Conservation (phyloP, 2,329 filamentous ascomycete genomes). For the Aspergillus amoenus region DNA sequence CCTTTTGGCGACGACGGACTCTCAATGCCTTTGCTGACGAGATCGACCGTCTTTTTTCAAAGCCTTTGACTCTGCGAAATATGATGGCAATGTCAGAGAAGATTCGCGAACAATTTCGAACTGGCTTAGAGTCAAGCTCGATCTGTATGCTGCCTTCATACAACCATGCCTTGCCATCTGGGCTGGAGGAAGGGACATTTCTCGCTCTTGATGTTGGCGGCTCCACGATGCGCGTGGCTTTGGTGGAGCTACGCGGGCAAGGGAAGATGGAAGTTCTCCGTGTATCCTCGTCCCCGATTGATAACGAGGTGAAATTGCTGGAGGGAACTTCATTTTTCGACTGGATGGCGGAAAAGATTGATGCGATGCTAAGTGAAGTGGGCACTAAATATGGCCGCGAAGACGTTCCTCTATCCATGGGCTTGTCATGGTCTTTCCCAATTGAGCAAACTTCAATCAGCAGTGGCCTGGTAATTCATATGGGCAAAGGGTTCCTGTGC, state of each 20-base stretch:
- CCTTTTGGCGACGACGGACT: constrained; percentile 36
- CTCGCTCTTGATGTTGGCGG: constrained; percentile 65
- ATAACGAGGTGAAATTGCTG: constrained; percentile 55
- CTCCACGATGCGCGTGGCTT: constrained; percentile 64
- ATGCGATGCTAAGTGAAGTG: constrained; percentile 50
- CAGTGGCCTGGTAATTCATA: constrained; percentile 57
- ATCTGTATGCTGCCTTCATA: constrained; percentile 67
- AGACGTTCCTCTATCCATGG: constrained; percentile 52
- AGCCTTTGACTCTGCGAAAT: constrained; percentile 34
- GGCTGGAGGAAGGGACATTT: constrained; percentile 59
- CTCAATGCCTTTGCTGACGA: constrained; percentile 42
- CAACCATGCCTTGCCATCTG: constrained; percentile 60
- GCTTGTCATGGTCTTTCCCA: constrained; percentile 66
- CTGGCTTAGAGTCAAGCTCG: constrained; percentile 55
- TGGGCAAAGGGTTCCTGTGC: constrained; percentile 66
- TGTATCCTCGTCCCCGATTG: constrained; percentile 57
- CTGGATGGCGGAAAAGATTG: constrained; percentile 64
- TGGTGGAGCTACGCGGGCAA: constrained; percentile 56
- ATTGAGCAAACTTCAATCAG: constrained; percentile 63
- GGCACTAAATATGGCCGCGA: constrained; percentile 41
- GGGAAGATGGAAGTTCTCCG: constrained; percentile 55
- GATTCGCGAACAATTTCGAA: constrained; percentile 52
- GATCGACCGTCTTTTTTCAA: constrained; percentile 37
- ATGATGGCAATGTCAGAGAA: constrained; percentile 46
- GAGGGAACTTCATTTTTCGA: constrained; percentile 61